Evolutionary conservation across 768 basidiomycete genomes (phyloP).

Genomic region (Rubroboletus pulcherrimus): DNA sequence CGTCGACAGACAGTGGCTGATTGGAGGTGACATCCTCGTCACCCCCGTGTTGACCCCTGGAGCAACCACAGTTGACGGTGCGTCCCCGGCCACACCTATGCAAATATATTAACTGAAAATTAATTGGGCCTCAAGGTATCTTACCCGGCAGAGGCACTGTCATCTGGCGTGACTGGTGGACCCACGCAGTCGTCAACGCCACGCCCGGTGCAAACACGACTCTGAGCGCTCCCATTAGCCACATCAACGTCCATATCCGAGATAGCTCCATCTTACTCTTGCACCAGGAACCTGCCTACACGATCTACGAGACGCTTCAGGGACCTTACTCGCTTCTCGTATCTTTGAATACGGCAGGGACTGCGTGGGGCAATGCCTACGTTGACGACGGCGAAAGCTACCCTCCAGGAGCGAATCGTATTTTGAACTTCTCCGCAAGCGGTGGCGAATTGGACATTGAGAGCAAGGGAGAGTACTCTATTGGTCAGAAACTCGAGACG

Average conservation of each 20-base stretch:
- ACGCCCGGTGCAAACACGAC: conserved; percentile 41
- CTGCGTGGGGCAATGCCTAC: conserved; percentile 58
- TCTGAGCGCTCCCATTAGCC: conserved; percentile 63
- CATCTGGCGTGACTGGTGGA: conserved; percentile 74
- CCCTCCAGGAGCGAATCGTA: conserved; percentile 52
- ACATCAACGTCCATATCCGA: conserved; percentile 77
- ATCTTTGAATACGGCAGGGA: conserved; percentile 44
- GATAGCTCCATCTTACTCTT: conserved; percentile 63
- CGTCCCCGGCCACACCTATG: conserved; percentile 2
- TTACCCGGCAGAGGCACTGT: conserved; percentile 60
- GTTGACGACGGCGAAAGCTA: conserved; percentile 67
- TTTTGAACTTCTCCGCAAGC: conserved; percentile 41
- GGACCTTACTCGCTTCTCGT: conserved; percentile 63
- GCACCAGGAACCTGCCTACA: conserved; percentile 62
- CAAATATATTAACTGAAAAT: not conserved
- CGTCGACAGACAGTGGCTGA: conserved; percentile 66
- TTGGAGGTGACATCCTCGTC: conserved; percentile 68
- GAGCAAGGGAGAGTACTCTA: conserved; percentile 25
- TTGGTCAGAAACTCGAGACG: conserved; percentile 45
- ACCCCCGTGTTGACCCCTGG: conserved; percentile 74
- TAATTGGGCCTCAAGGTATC: conserved; percentile 39
- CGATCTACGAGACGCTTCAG: conserved; percentile 59
- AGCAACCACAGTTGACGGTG: conserved; percentile 63
- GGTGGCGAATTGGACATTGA: conserved; percentile 36
- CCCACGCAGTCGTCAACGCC: conserved; percentile 51